phyloP scores from a whole-genome alignment of 2,329 filamentous ascomycete species.

The Aspergillus tanneri region DNA sequence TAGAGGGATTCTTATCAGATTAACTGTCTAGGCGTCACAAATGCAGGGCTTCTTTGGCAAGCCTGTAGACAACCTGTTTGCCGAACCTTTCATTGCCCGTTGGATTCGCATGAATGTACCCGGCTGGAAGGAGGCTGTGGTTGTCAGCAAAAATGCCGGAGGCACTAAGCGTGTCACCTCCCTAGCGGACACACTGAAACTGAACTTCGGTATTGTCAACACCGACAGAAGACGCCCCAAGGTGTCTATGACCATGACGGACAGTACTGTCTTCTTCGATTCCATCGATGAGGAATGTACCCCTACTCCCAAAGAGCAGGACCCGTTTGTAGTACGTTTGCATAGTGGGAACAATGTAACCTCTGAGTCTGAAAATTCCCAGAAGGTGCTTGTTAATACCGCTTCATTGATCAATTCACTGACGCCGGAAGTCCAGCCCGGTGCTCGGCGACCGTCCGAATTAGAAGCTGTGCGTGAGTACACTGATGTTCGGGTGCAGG shows the following conservation, averaged over 20 bases:
- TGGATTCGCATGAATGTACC: constrained; percentile 91
- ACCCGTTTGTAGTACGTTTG: constrained; percentile 29
- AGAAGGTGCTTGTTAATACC: constrained; percentile 22
- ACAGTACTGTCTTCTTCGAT: constrained; percentile 75
- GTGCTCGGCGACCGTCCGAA: constrained; percentile 44
- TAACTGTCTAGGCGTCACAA: constrained; percentile 65
- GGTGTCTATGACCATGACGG: constrained; percentile 62
- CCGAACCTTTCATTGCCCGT: constrained; percentile 88
- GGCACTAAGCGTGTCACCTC: constrained; percentile 97
- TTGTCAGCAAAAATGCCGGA: constrained; percentile 96
- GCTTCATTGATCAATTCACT: constrained; percentile 30
- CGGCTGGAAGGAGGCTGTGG: constrained; percentile 84
- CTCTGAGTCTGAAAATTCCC: constrained; percentile 16
- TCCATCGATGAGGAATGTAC: constrained; percentile 50
- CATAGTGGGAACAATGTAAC: constrained; percentile 20
- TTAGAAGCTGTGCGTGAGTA: constrained; percentile 56
- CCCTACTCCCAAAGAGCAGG: constrained; percentile 26
- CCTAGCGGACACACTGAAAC: constrained; percentile 88
- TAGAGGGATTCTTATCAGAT: constrained; percentile 20
- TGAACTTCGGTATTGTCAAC: constrained; percentile 91
- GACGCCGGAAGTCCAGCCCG: constrained; percentile 39
- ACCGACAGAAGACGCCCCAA: constrained; percentile 56
- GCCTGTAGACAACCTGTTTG: constrained; percentile 94
- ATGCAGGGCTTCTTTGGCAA: constrained; percentile 99
- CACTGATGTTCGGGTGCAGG: constrained; percentile 76